Base-by-base conservation (phyloP, 2,329 filamentous ascomycete genomes). In the Trichoderma arundinaceum region DNA sequence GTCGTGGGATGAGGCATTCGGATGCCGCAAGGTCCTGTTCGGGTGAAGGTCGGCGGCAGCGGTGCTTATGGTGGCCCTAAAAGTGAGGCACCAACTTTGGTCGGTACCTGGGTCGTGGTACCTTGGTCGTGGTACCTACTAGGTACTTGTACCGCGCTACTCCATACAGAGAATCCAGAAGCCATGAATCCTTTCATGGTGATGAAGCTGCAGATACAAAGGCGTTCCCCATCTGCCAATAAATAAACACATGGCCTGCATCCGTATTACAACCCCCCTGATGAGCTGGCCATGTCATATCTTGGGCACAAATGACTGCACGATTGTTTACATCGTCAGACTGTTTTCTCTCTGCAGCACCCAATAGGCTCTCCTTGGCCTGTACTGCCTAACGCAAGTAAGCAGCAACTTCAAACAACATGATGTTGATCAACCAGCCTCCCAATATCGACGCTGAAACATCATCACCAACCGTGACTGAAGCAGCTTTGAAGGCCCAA, bases 1-100 rank as follows among this genome's bases (percentile, higher is more conserved):
- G 41, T 58, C 59, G 51, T 66, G 65, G 59, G 65, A 49, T 62
- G 58, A 62, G 57, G 48, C 53, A 58, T 49, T 38, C 19, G 41
- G 43, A 58, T 57, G 60, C 52, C 60, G 60, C 53, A 39, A 57
- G 43, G 17, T 17, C 52, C 19, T 57, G 44, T 43, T 17, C 65
- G 65, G 65, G 53, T 48, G 39, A 67, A 67, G 46, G 65, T 49
- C 65, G 65, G 65, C 22, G 57, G 41, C 6, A 1, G 33, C 9
- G 32, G 51, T n/a, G 43, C 38, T 35, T 28, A 17, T 54, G 17
- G 22, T n/a, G 22, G 64, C 64, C 64, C 59, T 17, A 56, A 15
- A 54, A 41, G 4, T 61, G 15, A 66, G 64, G 64, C 64, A 43
- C 13, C 54, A 46, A 22, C 7, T 57, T 62, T 17, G 69, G 8